These are phyloP conservation scores for Neophaeococcomyces mojaviensis DNA, from an alignment of 2,329 filamentous ascomycete species.

Conservation along the genomic window DNA sequence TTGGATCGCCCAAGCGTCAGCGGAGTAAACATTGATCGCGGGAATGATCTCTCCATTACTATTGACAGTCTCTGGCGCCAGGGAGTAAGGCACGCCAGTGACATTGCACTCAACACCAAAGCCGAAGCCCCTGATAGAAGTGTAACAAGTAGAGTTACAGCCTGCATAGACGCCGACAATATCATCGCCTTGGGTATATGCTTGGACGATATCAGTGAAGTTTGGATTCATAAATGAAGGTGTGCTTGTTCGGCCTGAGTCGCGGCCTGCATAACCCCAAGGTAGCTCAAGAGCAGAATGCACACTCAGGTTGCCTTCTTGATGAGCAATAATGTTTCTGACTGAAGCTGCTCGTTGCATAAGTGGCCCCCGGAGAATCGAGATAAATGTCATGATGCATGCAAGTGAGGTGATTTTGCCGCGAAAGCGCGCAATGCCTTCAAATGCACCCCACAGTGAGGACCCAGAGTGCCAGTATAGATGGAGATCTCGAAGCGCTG, in stretches of 20 bases:
- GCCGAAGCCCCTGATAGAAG: too few relatives aligned
- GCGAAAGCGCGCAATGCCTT: constrained; percentile 4
- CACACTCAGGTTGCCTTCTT: not conserved
- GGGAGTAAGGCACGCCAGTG: constrained; percentile 2
- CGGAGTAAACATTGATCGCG: too few relatives aligned
- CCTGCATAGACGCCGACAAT: not conserved
- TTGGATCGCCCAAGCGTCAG: too few relatives aligned
- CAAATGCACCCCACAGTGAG: constrained; percentile 1
- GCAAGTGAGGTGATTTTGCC: constrained; percentile 10
- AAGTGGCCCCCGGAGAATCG: constrained; percentile 9
- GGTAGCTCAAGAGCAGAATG: not conserved
- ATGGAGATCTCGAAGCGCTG: constrained; percentile 10
- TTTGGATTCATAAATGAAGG: not conserved
- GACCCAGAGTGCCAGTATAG: constrained; percentile 11
- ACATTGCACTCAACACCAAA: not conserved
- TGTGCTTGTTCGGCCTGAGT: too few relatives aligned
- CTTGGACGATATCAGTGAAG: not conserved
- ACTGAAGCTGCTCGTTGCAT: constrained; percentile 10
- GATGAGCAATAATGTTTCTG: too few relatives aligned
- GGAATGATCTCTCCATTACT: too few relatives aligned
- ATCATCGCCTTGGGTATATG: not conserved
- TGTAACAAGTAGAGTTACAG: not conserved
- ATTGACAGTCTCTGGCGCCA: too few relatives aligned
- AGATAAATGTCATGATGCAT: constrained; percentile 8
- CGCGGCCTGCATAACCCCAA: not conserved